These are phyloP conservation scores for Typha latifolia DNA, from an alignment of 176 grass and related monocot species.

Conservation along the genomic window DNA sequence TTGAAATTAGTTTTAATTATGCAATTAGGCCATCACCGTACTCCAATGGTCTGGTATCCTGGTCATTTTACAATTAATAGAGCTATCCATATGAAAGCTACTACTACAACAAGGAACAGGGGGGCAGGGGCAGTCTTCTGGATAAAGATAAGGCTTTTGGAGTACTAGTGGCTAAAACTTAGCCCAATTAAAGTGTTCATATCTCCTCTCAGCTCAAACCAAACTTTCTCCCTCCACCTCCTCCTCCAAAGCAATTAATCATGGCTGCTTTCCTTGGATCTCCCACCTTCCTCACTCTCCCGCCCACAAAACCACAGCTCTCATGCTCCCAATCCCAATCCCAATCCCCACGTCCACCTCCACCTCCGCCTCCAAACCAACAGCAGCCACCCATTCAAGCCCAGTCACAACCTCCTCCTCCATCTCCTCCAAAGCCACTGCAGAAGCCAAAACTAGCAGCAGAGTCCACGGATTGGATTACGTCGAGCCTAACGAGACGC, in stretches of 20 bases:
- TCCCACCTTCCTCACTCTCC: conserved; percentile 43
- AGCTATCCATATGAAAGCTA: no score
- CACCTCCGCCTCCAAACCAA: conserved; percentile 22
- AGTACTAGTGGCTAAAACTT: no score
- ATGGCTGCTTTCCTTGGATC: conserved; percentile 78
- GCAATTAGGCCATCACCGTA: no score
- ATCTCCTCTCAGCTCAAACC: background rate
- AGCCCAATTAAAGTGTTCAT: no score
- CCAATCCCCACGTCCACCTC: conserved; percentile 29
- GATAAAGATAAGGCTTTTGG: no score
- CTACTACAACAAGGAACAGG: no score
- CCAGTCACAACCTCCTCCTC: conserved; percentile 3
- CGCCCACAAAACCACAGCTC: conserved; percentile 50
- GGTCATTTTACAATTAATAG: no score
- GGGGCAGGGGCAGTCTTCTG: no score
- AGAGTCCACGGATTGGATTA: conserved; percentile 83
- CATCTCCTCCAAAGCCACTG: conserved; percentile 6
- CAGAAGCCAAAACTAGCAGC: conserved; percentile 32
- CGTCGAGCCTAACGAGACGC: conserved; percentile 70
- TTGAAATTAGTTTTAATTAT: no score
- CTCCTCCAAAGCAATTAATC: background rate
- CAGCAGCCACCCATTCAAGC: conserved; percentile 39
- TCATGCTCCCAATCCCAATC: conserved; percentile 52
- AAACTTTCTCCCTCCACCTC: background rate
- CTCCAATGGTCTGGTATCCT: no score